Conservation (phyloP, 495 filamentous ascomycete species). For the Cenococcum geophilum region DNA sequence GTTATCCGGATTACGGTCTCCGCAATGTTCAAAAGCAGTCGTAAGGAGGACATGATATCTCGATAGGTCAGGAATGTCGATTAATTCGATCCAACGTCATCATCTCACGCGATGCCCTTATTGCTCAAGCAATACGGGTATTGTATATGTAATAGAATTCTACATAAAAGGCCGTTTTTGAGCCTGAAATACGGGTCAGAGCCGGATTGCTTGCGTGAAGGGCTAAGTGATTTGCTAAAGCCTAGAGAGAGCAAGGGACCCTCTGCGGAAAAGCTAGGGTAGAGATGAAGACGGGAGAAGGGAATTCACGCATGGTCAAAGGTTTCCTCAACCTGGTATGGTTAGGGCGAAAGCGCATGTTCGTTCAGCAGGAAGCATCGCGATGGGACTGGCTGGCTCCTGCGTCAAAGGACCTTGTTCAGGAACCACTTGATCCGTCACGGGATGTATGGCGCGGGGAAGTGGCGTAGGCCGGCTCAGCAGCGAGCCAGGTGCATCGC, state of each 20-base stretch:
- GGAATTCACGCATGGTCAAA: neutral
- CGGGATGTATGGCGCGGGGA: neutral
- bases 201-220: too few species aligned
- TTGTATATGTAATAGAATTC: neutral
- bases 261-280: too few species aligned
- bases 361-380: neutral
- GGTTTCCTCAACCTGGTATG: neutral
- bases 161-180: neutral
- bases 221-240: too few species aligned
- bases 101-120: constrained; percentile 1
- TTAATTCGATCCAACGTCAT: constrained; percentile 1
- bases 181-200: neutral
- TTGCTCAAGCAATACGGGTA: neutral
- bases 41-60: neutral
- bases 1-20: constrained; percentile 2
- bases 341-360: neutral
- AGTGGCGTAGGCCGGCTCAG: neutral
- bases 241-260: too few species aligned
- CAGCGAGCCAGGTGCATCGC: neutral
- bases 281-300: too few species aligned
- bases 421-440: constrained; percentile 1
- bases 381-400: neutral
- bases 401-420: neutral
- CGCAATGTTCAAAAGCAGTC: neutral
- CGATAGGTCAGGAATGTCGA: constrained; percentile 1